Percentiles rank a stretch among this genome's conserved stretches.
Evolutionary conservation across 805 yeast genomes (phyloP).

Genomic region (Tetrapisispora pingtungensis): DNA sequence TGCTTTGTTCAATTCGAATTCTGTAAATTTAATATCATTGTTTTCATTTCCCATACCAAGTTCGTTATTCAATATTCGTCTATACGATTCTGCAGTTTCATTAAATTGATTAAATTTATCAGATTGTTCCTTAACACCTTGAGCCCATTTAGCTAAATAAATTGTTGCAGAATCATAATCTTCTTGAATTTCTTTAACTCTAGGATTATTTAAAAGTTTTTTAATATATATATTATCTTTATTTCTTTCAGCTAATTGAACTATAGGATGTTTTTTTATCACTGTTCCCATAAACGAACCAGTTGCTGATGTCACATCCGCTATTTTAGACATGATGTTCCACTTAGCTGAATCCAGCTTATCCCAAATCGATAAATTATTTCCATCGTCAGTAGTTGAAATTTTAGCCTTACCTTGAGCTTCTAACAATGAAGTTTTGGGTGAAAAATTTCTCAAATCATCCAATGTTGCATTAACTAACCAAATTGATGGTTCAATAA

Average conservation of each 20-base stretch:
- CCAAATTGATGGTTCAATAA: constrained; percentile 60
- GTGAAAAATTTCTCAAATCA: constrained; percentile 33
- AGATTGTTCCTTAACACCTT: constrained; percentile 86
- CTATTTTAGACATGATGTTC: constrained; percentile 76
- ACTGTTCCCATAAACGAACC: constrained; percentile 17
- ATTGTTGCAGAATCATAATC: constrained; percentile 91
- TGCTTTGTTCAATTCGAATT: constrained; percentile 38
- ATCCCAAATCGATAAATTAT: constrained; percentile 14
- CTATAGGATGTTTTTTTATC: constrained; percentile 23
- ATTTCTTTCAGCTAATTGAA: constrained; percentile 36
- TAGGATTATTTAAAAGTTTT: constrained; percentile 60
- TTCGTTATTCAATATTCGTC: constrained; percentile 46
- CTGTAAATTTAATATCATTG: constrained; percentile 20
- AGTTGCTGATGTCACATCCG: constrained; percentile 50
- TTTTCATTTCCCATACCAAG: constrained; percentile 29
- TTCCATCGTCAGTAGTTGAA: neutral
- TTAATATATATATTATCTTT: constrained; percentile 30
- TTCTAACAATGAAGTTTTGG: constrained; percentile 2
- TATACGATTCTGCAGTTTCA: constrained; percentile 50
- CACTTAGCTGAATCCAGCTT: constrained; percentile 51
- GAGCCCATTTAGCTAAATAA: constrained; percentile 93
- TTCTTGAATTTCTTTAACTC: constrained; percentile 64
- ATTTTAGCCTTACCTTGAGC: neutral
- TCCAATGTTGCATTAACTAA: constrained; percentile 64
- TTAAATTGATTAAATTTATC: constrained; percentile 39